Conservation (phyloP, 1,284 basidiomycete genomes). For the Athelia sp. region DNA sequence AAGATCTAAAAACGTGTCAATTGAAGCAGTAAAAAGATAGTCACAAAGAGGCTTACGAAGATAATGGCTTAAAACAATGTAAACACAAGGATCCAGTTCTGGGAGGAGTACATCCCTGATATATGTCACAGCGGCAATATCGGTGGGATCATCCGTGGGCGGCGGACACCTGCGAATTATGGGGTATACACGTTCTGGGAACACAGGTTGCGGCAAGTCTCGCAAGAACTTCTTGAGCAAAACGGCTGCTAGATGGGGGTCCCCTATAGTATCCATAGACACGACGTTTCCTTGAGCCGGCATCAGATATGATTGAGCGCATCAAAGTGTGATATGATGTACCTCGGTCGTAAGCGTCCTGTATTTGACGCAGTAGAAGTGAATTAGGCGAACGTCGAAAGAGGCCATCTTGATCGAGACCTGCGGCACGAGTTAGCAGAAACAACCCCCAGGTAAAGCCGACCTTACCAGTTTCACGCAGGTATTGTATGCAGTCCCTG, state of each 20-base stretch:
- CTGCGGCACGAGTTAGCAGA: constrained; percentile 24
- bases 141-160: constrained; percentile 45
- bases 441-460: constrained; percentile 3
- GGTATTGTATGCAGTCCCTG: constrained; percentile 68
- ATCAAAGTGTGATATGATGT: constrained; percentile 7
- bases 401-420: constrained; percentile 70
- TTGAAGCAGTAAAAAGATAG: constrained; percentile 3
- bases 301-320: constrained; percentile 1
- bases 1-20: constrained; percentile 43
- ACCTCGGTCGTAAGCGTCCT: constrained; percentile 81
- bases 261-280: constrained; percentile 65
- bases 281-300: constrained; percentile 61
- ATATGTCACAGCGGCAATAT: constrained; percentile 55
- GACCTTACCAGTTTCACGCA: constrained; percentile 52
- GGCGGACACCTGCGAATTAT: constrained; percentile 63
- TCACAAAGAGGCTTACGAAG: constrained; percentile 51
- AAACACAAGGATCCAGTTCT: constrained; percentile 62
- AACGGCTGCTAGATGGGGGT: constrained; percentile 79
- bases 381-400: constrained; percentile 77
- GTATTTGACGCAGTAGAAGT: constrained; percentile 62
- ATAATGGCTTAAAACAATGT: constrained; percentile 67
- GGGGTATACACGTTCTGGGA: constrained; percentile 64
- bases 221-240: constrained; percentile 81
- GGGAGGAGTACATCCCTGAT: constrained; percentile 65
- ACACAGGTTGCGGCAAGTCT: constrained; percentile 72